Percentiles rank a stretch among this genome's conserved stretches.
phyloP scores from a whole-genome alignment of 495 filamentous ascomycete genomes.

The Apiosordaria backusii region DNA sequence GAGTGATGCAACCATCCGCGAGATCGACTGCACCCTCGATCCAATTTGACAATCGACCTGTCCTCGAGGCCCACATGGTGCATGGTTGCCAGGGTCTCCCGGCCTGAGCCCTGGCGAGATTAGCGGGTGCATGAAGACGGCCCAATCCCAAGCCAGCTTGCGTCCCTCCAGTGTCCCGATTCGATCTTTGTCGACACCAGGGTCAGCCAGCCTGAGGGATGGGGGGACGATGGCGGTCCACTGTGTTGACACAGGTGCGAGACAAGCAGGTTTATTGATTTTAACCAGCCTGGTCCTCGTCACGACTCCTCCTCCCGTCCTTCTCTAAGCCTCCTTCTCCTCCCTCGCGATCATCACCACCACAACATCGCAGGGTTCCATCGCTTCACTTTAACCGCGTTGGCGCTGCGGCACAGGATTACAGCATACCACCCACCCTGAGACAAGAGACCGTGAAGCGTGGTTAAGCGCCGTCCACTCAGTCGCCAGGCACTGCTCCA shows the following conservation, averaged over 20 bases:
- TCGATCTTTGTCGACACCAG: neutral
- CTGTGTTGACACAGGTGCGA: neutral
- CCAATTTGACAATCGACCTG: conserved; percentile 13
- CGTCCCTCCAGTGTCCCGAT: neutral
- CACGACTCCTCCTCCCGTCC: neutral
- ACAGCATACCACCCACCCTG: conserved; percentile 7
- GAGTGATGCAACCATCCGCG: conserved; percentile 16
- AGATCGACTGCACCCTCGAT: conserved; percentile 17
- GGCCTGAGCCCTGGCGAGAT: conserved; percentile 34
- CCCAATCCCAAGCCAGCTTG: conserved; percentile 32
- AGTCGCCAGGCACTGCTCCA: conserved; percentile 13
- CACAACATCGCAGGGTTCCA: neutral
- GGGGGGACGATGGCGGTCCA: conserved; percentile 2
- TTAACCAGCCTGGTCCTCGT: conserved; percentile 18
- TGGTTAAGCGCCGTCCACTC: conserved; percentile 37
- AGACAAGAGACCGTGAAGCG: conserved; percentile 1
- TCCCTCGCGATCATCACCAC: neutral
- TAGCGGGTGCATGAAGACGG: conserved; percentile 30
- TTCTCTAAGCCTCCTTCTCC: conserved; percentile 1
- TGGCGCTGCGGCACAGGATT: conserved; percentile 15
- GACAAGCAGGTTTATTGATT: conserved; percentile 4
- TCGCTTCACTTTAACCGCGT: neutral
- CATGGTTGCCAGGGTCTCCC: conserved; percentile 28
- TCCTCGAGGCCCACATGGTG: conserved; percentile 12
- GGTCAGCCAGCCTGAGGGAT: neutral